phyloP scores from a whole-genome alignment of 2,329 filamentous ascomycete species.

The Piedraia hortae region DNA sequence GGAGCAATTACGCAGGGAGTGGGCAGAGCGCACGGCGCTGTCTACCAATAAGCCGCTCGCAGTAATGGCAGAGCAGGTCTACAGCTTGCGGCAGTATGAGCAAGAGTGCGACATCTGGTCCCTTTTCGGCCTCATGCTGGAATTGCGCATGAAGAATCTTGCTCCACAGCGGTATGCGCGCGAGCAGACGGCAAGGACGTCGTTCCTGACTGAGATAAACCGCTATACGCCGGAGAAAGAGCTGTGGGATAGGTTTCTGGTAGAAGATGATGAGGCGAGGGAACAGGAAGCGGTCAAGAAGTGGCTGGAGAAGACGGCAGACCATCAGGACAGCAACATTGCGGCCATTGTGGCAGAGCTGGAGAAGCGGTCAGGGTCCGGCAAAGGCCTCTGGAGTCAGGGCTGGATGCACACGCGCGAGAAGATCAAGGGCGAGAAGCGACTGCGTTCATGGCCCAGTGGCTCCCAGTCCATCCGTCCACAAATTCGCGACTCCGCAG shows the following conservation, averaged over 20 bases:
- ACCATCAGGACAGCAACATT: constrained; percentile 38
- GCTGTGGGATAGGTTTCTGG: constrained; percentile 47
- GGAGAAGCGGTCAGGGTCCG: constrained; percentile 36
- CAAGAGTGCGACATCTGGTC: constrained; percentile 81
- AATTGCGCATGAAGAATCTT: constrained; percentile 12
- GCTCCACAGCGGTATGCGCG: constrained; percentile 3
- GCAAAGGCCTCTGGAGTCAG: constrained; percentile 49
- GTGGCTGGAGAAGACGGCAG: constrained; percentile 61
- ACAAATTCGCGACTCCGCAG: constrained; percentile 17
- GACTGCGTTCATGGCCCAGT: constrained; percentile 28
- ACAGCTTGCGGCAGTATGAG: constrained; percentile 38
- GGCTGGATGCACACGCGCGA: constrained; percentile 84
- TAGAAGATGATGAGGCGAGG: constrained; percentile 41
- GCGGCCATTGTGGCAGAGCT: constrained; percentile 50
- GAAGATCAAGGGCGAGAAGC: constrained; percentile 72
- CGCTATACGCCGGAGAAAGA: constrained; percentile 32
- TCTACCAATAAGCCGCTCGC: constrained; percentile 5
- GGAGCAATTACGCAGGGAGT: constrained; percentile 16
- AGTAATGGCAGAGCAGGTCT: constrained; percentile 14
- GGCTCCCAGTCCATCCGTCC: constrained; percentile 25
- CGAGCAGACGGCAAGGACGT: constrained; percentile 12
- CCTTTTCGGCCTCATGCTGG: constrained; percentile 44
- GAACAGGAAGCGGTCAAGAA: constrained; percentile 58
- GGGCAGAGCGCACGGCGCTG: constrained; percentile 6
- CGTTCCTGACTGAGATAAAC: constrained; percentile 10